These are phyloP conservation scores for Leishmania turanica DNA, from an alignment of 208 protist species.

Conservation along the genomic window DNA sequence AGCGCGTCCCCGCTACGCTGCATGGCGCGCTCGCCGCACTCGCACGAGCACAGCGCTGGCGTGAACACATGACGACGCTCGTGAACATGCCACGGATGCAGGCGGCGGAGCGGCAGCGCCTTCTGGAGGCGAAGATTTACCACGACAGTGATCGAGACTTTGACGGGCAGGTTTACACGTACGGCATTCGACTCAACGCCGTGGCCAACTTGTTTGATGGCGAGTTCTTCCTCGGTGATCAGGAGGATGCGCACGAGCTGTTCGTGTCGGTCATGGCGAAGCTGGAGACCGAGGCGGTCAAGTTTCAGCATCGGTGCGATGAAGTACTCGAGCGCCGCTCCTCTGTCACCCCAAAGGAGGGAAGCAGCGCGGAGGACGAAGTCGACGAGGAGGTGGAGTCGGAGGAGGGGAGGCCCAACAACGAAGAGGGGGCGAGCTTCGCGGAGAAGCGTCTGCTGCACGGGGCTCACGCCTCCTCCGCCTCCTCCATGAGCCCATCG, in stretches of 20 bases:
- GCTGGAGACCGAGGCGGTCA: slow-evolving; percentile 70
- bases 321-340: slow-evolving; percentile 5
- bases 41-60: slow-evolving; percentile 24
- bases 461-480: neutral
- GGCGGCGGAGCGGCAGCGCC: slow-evolving; percentile 12
- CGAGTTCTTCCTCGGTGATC: slow-evolving; percentile 72
- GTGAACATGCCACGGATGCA: slow-evolving; percentile 9
- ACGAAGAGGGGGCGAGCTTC: neutral
- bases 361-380: neutral
- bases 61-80: slow-evolving; percentile 24
- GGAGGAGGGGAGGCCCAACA: neutral
- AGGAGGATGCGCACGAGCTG: slow-evolving; percentile 89
- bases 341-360: neutral
- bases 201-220: slow-evolving; percentile 42
- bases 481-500: neutral
- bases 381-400: neutral
- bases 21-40: slow-evolving; percentile 31
- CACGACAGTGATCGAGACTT: slow-evolving; percentile 26
- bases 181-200: slow-evolving; percentile 24
- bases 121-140: slow-evolving; percentile 18
- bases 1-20: slow-evolving; percentile 18
- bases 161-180: slow-evolving; percentile 26
- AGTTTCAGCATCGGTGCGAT: slow-evolving; percentile 33
- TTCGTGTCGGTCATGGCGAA: slow-evolving; percentile 61
- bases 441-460: neutral